Evolutionary conservation across 148 eudicot genomes (phyloP).

Genomic region (Rhododendron molle): DNA sequence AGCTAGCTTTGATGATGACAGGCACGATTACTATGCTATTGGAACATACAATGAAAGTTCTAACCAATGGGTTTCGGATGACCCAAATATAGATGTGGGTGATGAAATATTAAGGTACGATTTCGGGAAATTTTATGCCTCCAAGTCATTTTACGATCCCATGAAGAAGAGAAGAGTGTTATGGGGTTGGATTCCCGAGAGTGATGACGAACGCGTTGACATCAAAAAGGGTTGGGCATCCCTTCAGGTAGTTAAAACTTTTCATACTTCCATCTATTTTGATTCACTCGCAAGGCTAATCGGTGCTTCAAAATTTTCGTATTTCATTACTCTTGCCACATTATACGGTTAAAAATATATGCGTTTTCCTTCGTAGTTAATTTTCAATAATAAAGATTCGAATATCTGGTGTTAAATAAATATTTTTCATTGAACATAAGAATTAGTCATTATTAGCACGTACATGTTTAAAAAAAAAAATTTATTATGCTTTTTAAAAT

Average conservation of each 20-base stretch:
- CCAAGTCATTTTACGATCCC: slow-evolving; percentile 72
- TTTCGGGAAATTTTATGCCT: slow-evolving; percentile 71
- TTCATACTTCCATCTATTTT: background rate
- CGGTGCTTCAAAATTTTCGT: background rate
- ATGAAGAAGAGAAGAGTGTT: slow-evolving; percentile 55
- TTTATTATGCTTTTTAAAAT: background rate
- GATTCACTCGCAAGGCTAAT: background rate
- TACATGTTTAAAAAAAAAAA: background rate
- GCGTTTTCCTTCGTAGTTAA: background rate
- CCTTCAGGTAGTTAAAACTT: slow-evolving; percentile 42
- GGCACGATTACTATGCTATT: slow-evolving; percentile 62
- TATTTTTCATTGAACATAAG: too few species aligned
- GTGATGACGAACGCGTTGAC: slow-evolving; percentile 59
- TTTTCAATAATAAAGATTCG: too few species aligned
- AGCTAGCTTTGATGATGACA: slow-evolving; percentile 68
- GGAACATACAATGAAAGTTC: slow-evolving; percentile 48
- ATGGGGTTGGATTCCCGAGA: slow-evolving; percentile 78
- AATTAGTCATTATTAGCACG: background rate
- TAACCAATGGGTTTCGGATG: slow-evolving; percentile 59
- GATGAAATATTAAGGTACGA: slow-evolving; percentile 56
- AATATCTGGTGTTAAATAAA: too few species aligned
- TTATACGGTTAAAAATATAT: background rate
- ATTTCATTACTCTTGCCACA: background rate
- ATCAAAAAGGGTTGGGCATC: slow-evolving; percentile 74
- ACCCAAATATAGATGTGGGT: slow-evolving; percentile 58